Evolutionary conservation across 495 filamentous ascomycete species (phyloP), one percentile per base, ranked within the genome.

Genomic region (Umbilicaria muhlenbergii): DNA sequence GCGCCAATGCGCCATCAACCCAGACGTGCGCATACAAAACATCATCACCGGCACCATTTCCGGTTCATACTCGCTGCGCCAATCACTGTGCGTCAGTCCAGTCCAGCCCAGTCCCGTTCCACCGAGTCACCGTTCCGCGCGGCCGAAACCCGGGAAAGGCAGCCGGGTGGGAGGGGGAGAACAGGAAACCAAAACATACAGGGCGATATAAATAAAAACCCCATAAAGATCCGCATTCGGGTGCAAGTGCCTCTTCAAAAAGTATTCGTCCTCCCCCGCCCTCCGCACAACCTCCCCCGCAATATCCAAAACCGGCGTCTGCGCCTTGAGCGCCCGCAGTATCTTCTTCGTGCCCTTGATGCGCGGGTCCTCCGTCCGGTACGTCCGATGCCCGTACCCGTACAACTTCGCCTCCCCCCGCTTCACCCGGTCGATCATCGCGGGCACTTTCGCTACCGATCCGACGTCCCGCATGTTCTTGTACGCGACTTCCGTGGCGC

Each of bases 311-410:
- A 76, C 51, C 0, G 65, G 63, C 43, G 57, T 46, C 38, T 58
- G 1, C 24, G 58, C 56, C 10, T 58, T 50, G 12, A 66, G 52
- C 42, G 64, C 64, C 13, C 65, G 49, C 0, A 77, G 46, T 5
- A 75, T 65, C 14, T 56, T 54, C 37, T 61, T 59, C 42, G 76
- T 74, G 12, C 63, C 61, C 11, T 50, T 55, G 21, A 66, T 59
- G 5, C 74, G 62, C 8, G 71, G 73, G 43, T 78, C 74, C 2
- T 64, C 58, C 1, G 63, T 67, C 42, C 69, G 68, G 47, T 75
- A 77, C 0, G 71, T 61, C 10, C 74, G 68, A 54, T 78, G 73
- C 5, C 75, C 75, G 45, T 73, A 75, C n/a, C 74, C 75, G 43
- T 73, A 74, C 2, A 78, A 53, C 34, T 71, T 72, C 19, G 60